Evolutionary conservation across 2,329 filamentous ascomycete genomes (phyloP).

Genomic region (Curvularia spicifera): DNA sequence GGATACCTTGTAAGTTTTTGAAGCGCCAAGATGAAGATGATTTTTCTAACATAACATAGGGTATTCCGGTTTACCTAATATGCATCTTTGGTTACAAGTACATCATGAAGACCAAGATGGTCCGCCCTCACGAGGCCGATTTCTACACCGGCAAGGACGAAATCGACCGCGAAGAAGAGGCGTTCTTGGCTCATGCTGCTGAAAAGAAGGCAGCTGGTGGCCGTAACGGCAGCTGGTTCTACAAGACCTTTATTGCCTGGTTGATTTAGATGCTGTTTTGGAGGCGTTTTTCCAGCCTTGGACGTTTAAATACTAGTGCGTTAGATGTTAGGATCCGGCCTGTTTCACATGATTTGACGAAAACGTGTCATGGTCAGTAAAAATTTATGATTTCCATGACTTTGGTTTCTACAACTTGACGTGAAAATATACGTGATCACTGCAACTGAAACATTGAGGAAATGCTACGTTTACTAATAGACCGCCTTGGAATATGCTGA

Average conservation of each 20-base stretch:
- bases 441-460: neutral
- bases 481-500: neutral
- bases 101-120: conserved; percentile 36
- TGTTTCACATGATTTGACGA: neutral
- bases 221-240: conserved; percentile 59
- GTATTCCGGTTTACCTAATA: conserved; percentile 74
- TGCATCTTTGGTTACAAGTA: conserved; percentile 66
- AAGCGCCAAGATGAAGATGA: neutral
- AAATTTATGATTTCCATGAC: neutral
- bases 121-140: conserved; percentile 67
- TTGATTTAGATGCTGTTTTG: conserved; percentile 57
- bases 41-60: conserved; percentile 59
- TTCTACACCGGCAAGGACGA: conserved; percentile 75
- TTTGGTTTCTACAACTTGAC: neutral
- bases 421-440: neutral
- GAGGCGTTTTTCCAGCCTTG: neutral
- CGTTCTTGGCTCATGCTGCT: conserved; percentile 66
- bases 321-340: neutral
- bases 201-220: conserved; percentile 47
- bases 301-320: neutral
- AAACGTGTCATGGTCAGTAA: neutral
- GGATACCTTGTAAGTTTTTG: conserved; percentile 61
- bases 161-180: conserved; percentile 75
- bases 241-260: conserved; percentile 65
- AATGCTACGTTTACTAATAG: neutral